phyloP scores from a whole-genome alignment of 208 protist genomes.

The Tetramitus jugosus region DNA sequence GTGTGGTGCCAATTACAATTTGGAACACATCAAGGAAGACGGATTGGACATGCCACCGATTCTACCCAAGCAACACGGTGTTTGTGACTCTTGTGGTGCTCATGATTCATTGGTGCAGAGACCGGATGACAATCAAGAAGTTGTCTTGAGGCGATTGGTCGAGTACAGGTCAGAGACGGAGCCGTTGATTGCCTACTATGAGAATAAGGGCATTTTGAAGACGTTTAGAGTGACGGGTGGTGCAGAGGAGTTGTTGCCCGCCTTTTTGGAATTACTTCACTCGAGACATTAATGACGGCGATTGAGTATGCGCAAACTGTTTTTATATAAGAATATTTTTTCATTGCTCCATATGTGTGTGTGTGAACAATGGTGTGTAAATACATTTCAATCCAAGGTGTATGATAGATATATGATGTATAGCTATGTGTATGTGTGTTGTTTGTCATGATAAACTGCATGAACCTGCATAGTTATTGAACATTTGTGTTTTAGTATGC shows the following conservation, averaged over 20 bases:
- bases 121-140: constrained; percentile 51
- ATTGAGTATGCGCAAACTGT: too few species aligned
- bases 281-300: too few species aligned
- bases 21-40: constrained; percentile 53
- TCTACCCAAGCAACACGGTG: constrained; percentile 54
- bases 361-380: too few species aligned
- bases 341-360: too few species aligned
- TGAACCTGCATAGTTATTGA: too few species aligned
- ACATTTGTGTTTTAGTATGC: too few species aligned
- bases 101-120: constrained; percentile 53
- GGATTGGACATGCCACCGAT: constrained; percentile 65
- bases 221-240: constrained; percentile 58
- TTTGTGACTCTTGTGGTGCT: constrained; percentile 64
- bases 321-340: too few species aligned
- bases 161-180: constrained; percentile 51
- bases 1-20: constrained; percentile 65
- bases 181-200: constrained; percentile 57
- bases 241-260: constrained; percentile 55
- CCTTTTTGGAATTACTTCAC: constrained; percentile 50
- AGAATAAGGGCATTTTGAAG: constrained; percentile 48
- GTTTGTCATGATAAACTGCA: too few species aligned
- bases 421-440: too few species aligned
- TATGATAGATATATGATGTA: too few species aligned
- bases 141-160: constrained; percentile 52
- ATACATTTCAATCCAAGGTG: too few species aligned